Conservation (phyloP, 345 rosid species). For the Citrus sp. region DNA sequence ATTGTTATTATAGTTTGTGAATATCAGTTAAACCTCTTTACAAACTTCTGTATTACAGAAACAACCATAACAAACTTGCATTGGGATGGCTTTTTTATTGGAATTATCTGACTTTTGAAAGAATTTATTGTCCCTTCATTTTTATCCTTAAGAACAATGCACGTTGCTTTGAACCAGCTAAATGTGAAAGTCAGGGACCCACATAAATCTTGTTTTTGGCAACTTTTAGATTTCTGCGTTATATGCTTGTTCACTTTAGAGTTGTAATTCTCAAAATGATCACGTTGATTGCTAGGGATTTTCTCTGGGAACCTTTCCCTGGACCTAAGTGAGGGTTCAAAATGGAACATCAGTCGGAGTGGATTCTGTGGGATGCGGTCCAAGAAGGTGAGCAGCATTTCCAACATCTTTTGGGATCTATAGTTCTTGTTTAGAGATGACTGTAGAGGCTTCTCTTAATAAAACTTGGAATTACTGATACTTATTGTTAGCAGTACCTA, state of each 20-base stretch:
- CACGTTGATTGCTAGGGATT: conserved; percentile 39
- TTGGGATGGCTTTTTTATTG: background rate
- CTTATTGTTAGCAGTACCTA: background rate
- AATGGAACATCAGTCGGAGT: conserved; percentile 72
- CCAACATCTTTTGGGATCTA: background rate
- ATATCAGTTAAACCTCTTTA: background rate
- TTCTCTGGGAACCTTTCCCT: conserved; percentile 82
- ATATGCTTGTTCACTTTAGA: background rate
- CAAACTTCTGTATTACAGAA: background rate
- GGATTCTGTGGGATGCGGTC: conserved; percentile 98
- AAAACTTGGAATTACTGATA: background rate
- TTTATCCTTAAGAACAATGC: background rate
- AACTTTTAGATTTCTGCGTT: background rate
- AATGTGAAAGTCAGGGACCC: background rate
- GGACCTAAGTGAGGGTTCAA: conserved; percentile 61
- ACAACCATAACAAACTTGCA: background rate
- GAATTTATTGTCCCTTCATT: background rate
- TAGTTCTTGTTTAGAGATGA: background rate
- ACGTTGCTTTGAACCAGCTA: background rate
- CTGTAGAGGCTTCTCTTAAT: background rate
- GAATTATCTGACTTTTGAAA: background rate
- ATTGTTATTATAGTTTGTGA: background rate
- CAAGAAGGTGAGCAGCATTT: conserved; percentile 55
- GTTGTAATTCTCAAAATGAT: background rate
- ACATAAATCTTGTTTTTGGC: background rate